A percentile compares a stretch with the other conserved stretches of the same genome.
Conservation (phyloP, 1,139 yeast species). For the Taiozyma onychis region DNA sequence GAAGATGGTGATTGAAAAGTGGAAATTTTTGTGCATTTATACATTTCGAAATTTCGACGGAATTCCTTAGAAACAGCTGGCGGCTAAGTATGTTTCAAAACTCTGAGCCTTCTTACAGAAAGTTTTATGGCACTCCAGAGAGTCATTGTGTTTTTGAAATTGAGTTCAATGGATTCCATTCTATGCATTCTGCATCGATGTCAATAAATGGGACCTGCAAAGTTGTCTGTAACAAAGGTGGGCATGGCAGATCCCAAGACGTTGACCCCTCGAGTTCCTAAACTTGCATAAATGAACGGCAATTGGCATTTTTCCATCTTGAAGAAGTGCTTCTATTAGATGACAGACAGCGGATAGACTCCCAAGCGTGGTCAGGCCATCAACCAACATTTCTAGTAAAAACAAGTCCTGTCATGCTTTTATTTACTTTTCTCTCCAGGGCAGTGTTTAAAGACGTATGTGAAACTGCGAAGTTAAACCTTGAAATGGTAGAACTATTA, state of each 20-base stretch:
- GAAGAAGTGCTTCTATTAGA: background rate
- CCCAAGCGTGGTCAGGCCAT: constrained; percentile 26
- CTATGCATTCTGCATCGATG: background rate
- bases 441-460: too few relatives aligned
- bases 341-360: too few relatives aligned
- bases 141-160: background rate
- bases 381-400: too few relatives aligned
- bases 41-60: background rate
- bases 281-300: background rate
- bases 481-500: too few relatives aligned
- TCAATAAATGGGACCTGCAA: background rate
- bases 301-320: background rate
- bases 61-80: background rate
- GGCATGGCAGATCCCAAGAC: background rate
- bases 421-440: too few relatives aligned
- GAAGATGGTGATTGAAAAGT: background rate
- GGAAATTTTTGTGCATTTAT: background rate
- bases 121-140: background rate
- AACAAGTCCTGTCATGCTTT: too few relatives aligned
- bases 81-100: constrained; percentile 2
- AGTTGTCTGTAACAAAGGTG: background rate
- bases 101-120: background rate
- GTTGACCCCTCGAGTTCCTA: background rate
- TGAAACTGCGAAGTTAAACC: too few relatives aligned
- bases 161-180: background rate